phyloP scores from a whole-genome alignment of 2,329 filamentous ascomycete genomes.

The Aphanocladium album region DNA sequence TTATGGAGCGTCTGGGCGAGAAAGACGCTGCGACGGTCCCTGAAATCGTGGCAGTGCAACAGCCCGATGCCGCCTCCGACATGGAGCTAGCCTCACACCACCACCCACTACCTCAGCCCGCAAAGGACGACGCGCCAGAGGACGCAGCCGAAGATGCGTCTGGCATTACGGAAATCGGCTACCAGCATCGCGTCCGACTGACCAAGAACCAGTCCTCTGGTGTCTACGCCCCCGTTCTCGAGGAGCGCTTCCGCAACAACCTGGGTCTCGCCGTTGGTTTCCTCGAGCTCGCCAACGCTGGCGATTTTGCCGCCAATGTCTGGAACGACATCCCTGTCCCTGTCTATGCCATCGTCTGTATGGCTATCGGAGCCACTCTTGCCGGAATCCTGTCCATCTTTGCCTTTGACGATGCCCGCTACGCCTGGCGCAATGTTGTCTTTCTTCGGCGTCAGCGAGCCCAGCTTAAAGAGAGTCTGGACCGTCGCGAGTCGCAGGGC shows the following conservation, averaged over 20 bases:
- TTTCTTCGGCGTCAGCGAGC: constrained; percentile 39
- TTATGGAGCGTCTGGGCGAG: constrained; percentile 9
- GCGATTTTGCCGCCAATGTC: constrained; percentile 53
- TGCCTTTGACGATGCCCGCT: constrained; percentile 38
- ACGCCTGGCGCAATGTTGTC: constrained; percentile 41
- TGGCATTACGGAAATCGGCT: neutral
- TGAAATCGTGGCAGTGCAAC: constrained; percentile 13
- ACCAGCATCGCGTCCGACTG: constrained; percentile 4
- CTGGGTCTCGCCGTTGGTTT: constrained; percentile 37
- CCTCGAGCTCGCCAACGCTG: constrained; percentile 51
- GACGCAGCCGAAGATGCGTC: neutral
- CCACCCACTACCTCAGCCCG: neutral
- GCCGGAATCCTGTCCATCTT: constrained; percentile 42
- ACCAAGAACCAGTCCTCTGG: constrained; percentile 4
- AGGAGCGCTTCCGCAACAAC: constrained; percentile 24
- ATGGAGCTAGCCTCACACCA: neutral
- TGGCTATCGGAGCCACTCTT: constrained; percentile 46
- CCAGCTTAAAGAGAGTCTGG: constrained; percentile 23
- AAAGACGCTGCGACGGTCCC: constrained; percentile 7
- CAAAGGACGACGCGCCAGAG: neutral
- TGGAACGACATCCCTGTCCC: constrained; percentile 51
- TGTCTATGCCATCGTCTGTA: constrained; percentile 41
- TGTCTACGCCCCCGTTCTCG: constrained; percentile 2
- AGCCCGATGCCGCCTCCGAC: constrained; percentile 6
- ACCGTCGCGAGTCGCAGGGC: constrained; percentile 2